Base-by-base conservation (phyloP, 495 filamentous ascomycete genomes). In the Xylaria acuta region DNA sequence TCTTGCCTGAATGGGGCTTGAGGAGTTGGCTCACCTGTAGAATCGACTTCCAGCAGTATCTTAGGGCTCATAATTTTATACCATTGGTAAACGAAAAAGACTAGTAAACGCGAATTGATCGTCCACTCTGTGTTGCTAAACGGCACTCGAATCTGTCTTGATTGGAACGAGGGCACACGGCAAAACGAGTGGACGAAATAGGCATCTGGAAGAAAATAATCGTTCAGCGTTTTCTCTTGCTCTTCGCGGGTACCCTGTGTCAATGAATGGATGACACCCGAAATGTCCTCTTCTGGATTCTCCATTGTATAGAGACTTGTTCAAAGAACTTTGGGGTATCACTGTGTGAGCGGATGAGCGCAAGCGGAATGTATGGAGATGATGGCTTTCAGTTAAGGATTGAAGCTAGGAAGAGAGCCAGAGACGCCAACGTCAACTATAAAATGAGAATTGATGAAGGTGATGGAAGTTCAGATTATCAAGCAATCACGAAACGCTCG, bases 181-280 rank as follows among this genome's bases (percentile, higher is more conserved):
- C 92, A 95, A 80, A 97, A 92, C 0, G 94, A 94, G 77, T 97
- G 94, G 3, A 87, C 84, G 78, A 97, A 96, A 69, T 88, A 85
- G 20, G 92, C 90, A 73, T 89, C 80, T 11, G 85, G 86, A 1
- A 89, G 87, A 82, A 93, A 97, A 80, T 92, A 94, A 14, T 80
- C 84, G 62, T 93, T 84, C 27, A 97, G 78, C 6, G 90, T 83
- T 22, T 85, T 79, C 34, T 82, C 79, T 80, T 97, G 94, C 36
- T 88, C 79, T 0, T 85, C 81, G 0, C 91, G 92, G 0, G 87
- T 78, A 18, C 89, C 87, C 78, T 93, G 88, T 34, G 88, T 91
- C 59, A 97, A 85, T 64, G 84, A 76, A 49, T 84, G 86, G 78
- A 97, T 92, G 43, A 97, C 83, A 9, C 75, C 74, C 32, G 85